These are phyloP conservation scores for Ramalina intermedia DNA, from an alignment of 495 filamentous ascomycete genomes.

Conservation along the genomic window DNA sequence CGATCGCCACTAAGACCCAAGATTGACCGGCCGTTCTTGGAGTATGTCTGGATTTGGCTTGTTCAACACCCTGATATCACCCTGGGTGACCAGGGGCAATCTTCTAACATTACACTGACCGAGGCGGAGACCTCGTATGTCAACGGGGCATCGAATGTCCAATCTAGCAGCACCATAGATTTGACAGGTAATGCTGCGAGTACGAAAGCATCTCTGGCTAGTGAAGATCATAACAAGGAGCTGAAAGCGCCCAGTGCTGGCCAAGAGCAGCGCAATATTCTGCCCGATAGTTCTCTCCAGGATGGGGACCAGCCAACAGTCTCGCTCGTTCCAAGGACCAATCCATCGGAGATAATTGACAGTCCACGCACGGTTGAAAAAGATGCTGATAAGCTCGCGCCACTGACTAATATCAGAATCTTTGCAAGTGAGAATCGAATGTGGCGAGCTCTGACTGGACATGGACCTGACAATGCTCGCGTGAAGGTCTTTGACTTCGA, in stretches of 20 bases:
- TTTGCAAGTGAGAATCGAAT: constrained; percentile 48
- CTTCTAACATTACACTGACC: constrained; percentile 30
- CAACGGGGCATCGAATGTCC: no score
- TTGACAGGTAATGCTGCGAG: neutral
- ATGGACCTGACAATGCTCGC: constrained; percentile 57
- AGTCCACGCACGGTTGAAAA: neutral
- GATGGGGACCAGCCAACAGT: no score
- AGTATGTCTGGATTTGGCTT: constrained; percentile 44
- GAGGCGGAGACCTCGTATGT: constrained; percentile 23
- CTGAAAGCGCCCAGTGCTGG: neutral
- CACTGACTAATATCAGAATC: constrained; percentile 25
- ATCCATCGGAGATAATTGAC: neutral
- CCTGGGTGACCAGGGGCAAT: constrained; percentile 28
- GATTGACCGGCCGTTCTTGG: constrained; percentile 35
- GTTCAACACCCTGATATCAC: constrained; percentile 36
- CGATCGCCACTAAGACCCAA: constrained; percentile 7
- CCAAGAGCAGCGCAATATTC: neutral
- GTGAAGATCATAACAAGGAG: neutral
- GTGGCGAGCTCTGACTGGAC: constrained; percentile 71
- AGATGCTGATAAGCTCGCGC: neutral
- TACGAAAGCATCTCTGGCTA: neutral
- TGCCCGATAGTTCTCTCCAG: no score
- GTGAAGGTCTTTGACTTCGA: constrained; percentile 55
- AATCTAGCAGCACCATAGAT: no score
- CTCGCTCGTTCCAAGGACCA: neutral